A percentile compares a stretch with the other conserved stretches of the same genome.
These are phyloP conservation scores for Monilinia fructigena DNA, from an alignment of 2,329 filamentous ascomycete genomes.

Conservation along the genomic window DNA sequence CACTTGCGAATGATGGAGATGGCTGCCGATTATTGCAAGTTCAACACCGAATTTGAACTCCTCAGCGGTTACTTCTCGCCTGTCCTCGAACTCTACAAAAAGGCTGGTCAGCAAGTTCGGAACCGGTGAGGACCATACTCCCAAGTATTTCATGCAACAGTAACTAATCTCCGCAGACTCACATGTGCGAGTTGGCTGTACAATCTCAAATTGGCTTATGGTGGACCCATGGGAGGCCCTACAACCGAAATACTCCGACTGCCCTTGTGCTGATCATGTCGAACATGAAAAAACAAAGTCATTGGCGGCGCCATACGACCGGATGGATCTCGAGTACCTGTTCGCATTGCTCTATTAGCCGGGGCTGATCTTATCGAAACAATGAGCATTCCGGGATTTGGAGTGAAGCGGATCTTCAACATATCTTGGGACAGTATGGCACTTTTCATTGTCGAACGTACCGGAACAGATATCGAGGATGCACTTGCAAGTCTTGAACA, in stretches of 20 bases:
- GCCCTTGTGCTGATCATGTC: slow-evolving; percentile 85
- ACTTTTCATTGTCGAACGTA: slow-evolving; percentile 86
- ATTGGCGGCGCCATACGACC: slow-evolving; percentile 69
- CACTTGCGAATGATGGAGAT: slow-evolving; percentile 88
- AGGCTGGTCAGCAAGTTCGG: slow-evolving; percentile 69
- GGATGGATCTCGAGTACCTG: slow-evolving; percentile 62
- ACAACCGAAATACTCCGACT: slow-evolving; percentile 79
- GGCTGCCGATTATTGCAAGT: slow-evolving; percentile 66
- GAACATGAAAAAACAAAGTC: slow-evolving; percentile 79
- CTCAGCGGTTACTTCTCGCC: slow-evolving; percentile 82
- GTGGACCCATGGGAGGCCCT: slow-evolving; percentile 89
- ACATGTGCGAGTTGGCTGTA: slow-evolving; percentile 84
- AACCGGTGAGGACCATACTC: slow-evolving; percentile 49
- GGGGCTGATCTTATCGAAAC: slow-evolving; percentile 74
- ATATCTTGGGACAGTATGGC: slow-evolving; percentile 81
- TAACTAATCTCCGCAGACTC: slow-evolving; percentile 48
- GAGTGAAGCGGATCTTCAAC: slow-evolving; percentile 79
- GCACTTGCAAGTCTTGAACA: slow-evolving; percentile 77
- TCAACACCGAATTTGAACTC: slow-evolving; percentile 76
- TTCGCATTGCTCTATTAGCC: slow-evolving; percentile 75
- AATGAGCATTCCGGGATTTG: slow-evolving; percentile 65
- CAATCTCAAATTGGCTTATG: slow-evolving; percentile 78
- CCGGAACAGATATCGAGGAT: slow-evolving; percentile 84
- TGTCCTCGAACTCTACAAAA: slow-evolving; percentile 65
- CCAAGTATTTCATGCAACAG: no score